Conservation (phyloP, 768 basidiomycete species). For the Cyclocybe aegerita region DNA sequence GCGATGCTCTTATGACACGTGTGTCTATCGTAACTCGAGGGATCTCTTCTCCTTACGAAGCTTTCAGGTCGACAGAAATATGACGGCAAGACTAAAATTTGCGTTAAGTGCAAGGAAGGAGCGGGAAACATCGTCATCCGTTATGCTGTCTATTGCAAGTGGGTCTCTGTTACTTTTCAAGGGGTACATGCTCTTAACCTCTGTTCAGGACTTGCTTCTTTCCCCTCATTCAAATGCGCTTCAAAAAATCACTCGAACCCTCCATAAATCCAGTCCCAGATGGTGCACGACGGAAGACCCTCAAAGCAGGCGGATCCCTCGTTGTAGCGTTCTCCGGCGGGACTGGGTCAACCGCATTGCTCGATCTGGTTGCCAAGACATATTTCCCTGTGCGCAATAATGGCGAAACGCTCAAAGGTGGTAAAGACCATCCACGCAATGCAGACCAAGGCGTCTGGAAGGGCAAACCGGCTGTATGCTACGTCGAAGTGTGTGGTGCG, state of each 20-base stretch:
- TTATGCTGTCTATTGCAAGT: constrained; percentile 88
- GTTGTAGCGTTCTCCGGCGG: constrained; percentile 79
- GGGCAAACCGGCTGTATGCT: constrained; percentile 56
- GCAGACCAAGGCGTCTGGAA: constrained; percentile 51
- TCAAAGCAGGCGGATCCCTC: constrained; percentile 69
- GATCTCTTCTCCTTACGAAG: constrained; percentile 2
- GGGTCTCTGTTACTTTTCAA: constrained; percentile 16
- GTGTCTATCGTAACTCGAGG: constrained; percentile 21
- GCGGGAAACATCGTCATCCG: constrained; percentile 70
- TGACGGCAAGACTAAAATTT: constrained; percentile 58
- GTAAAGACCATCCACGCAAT: constrained; percentile 67
- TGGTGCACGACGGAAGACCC: constrained; percentile 53
- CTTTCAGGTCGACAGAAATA: constrained; percentile 62
- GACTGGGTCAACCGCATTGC: constrained; percentile 68
- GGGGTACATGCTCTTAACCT: neutral
- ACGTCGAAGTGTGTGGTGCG: constrained; percentile 66
- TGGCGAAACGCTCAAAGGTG: constrained; percentile 36
- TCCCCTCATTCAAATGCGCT: constrained; percentile 59
- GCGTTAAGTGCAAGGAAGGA: constrained; percentile 73
- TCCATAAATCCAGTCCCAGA: constrained; percentile 55
- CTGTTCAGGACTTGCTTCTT: constrained; percentile 52
- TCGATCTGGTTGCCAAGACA: constrained; percentile 63
- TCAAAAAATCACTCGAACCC: constrained; percentile 65
- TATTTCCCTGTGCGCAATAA: constrained; percentile 44
- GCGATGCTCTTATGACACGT: constrained; percentile 70